phyloP scores from a whole-genome alignment of 345 rosid species.

The Pelargonium nanum region DNA sequence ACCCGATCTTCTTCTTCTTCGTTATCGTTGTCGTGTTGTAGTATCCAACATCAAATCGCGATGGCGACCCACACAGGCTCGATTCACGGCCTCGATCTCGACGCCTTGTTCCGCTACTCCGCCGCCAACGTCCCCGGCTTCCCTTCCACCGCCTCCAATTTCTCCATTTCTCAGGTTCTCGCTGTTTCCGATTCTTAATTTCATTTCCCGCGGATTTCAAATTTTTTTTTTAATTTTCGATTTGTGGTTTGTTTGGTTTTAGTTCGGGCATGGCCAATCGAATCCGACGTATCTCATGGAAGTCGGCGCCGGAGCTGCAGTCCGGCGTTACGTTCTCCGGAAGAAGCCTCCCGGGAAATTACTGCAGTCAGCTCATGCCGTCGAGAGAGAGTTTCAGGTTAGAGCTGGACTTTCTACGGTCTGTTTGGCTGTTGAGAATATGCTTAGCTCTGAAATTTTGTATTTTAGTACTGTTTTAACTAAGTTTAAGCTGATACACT shows the following conservation, averaged over 20 bases:
- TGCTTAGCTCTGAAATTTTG: too few relatives aligned
- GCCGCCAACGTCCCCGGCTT: constrained; percentile 52
- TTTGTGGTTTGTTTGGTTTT: constrained; percentile 5
- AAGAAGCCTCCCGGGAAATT: constrained; percentile 87
- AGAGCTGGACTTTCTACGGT: not conserved
- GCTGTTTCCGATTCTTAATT: not conserved
- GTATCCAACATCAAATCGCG: too few relatives aligned
- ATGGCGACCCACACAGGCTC: constrained; percentile 23
- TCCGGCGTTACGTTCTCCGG: constrained; percentile 79
- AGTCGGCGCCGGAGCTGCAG: constrained; percentile 32
- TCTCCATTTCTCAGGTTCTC: constrained; percentile 55
- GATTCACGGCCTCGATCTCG: constrained; percentile 43
- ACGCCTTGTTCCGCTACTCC: constrained; percentile 50
- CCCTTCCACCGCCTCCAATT: constrained; percentile 49
- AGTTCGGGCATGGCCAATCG: constrained; percentile 95
- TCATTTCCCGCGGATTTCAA: not conserved
- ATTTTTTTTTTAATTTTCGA: not conserved
- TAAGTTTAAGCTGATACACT: too few relatives aligned
- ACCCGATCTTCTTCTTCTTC: too few relatives aligned
- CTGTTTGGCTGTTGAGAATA: too few relatives aligned
- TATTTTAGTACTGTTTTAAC: too few relatives aligned
- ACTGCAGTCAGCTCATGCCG: constrained; percentile 85
- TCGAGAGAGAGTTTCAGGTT: constrained; percentile 81
- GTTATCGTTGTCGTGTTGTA: too few relatives aligned
- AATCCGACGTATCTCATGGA: constrained; percentile 77